Evolutionary conservation across 2,329 filamentous ascomycete species (phyloP).

Genomic region (Monosporascus sp.): DNA sequence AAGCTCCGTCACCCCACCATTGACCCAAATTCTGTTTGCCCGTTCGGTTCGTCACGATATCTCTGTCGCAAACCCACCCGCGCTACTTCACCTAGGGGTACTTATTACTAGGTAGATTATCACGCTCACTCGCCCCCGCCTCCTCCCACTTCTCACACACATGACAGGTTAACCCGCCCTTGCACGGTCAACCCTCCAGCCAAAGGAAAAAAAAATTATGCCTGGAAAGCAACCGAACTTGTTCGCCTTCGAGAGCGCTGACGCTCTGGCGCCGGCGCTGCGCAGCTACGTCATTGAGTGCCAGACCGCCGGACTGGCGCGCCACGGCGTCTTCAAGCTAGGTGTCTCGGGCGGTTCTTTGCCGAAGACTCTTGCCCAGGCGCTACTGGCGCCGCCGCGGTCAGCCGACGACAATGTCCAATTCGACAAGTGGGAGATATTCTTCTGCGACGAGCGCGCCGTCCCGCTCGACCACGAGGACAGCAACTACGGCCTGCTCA

Average conservation of each 20-base stretch:
- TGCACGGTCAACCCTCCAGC: conserved; percentile 1
- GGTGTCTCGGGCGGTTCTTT: conserved; percentile 92
- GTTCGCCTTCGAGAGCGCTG: conserved; percentile 69
- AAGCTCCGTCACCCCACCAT: not conserved
- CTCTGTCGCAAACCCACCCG: too few species aligned
- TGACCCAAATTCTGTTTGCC: not conserved
- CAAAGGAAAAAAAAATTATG: conserved; percentile 29
- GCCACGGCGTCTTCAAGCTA: conserved; percentile 83
- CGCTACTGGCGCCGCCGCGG: conserved; percentile 58
- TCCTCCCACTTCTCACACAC: conserved; percentile 1
- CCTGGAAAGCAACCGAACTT: conserved; percentile 60
- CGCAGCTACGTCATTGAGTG: conserved; percentile 76
- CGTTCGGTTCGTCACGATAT: too few species aligned
- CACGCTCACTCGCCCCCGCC: too few species aligned
- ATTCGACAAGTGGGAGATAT: conserved; percentile 92
- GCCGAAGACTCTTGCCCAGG: conserved; percentile 79
- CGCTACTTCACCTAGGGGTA: too few species aligned
- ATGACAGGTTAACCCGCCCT: not conserved
- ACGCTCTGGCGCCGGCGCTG: conserved; percentile 69
- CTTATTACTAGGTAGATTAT: too few species aligned
- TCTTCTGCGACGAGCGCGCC: conserved; percentile 95
- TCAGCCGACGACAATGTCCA: conserved; percentile 57
- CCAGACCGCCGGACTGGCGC: conserved; percentile 72
- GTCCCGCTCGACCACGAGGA: conserved; percentile 88
- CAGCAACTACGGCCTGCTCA: conserved; percentile 88